Evolutionary conservation across 208 protist species (phyloP).

Genomic region (Porcisia hertigi): DNA sequence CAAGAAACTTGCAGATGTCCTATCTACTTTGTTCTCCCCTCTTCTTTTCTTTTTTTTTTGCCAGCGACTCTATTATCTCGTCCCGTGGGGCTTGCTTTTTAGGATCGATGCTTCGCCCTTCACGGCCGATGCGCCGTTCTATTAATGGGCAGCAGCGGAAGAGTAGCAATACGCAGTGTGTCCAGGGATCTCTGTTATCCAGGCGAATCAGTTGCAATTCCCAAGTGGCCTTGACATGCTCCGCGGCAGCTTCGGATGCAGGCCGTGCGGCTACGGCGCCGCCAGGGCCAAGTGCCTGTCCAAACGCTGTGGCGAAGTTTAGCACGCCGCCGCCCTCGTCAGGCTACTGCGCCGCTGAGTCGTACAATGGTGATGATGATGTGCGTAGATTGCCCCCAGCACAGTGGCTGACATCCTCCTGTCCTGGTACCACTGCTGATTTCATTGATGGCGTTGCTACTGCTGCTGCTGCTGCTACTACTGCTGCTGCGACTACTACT

Average conservation of each 20-base stretch:
- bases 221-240: not conserved
- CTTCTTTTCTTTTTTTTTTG: not conserved
- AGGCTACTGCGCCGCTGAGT: not conserved
- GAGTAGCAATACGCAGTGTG: not conserved
- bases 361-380: slow-evolving; percentile 8
- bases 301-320: not conserved
- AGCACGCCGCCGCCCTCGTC: not conserved
- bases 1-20: not conserved
- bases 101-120: slow-evolving; percentile 16
- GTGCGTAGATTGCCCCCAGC: not conserved
- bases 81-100: not conserved
- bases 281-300: not conserved
- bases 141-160: slow-evolving; percentile 5
- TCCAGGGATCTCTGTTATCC: not conserved
- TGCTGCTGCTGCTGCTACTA: not conserved
- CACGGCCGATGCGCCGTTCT: slow-evolving; percentile 23
- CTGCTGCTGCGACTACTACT: too few species aligned
- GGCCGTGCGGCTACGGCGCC: not conserved
- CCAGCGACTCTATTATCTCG: not conserved
- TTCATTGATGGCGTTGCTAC: not conserved
- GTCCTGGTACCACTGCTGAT: not conserved
- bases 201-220: not conserved
- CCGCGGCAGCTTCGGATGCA: not conserved
- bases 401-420: not conserved
- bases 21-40: not conserved